phyloP scores from a whole-genome alignment of 345 rosid genomes.

The Brassica juncea region DNA sequence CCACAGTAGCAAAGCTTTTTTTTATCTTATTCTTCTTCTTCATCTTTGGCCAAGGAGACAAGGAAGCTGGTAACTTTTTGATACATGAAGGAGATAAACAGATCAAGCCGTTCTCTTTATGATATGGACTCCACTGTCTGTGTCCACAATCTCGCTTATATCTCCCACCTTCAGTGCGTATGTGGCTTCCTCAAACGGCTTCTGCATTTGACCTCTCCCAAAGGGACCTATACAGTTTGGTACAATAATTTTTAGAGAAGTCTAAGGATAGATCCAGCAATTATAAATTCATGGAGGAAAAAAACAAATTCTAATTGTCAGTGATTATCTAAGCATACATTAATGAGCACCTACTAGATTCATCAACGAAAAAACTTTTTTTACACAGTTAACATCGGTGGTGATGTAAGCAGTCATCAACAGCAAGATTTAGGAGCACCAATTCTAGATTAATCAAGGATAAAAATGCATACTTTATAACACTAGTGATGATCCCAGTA shows the following conservation, averaged over 20 bases:
- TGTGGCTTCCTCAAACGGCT: constrained; percentile 91
- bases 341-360: background rate
- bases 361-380: background rate
- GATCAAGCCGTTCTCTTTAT: constrained; percentile 73
- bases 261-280: too few relatives aligned
- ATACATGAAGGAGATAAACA: constrained; percentile 7
- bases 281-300: background rate
- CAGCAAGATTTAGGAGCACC: too few relatives aligned
- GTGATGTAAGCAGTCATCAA: background rate
- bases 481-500: background rate
- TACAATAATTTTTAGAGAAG: background rate
- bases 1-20: constrained; percentile 13
- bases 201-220: constrained; percentile 97
- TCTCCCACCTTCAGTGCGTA: constrained; percentile 77
- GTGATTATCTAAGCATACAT: too few relatives aligned
- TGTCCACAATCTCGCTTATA: constrained; percentile 86
- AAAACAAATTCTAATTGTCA: background rate
- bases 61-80: constrained; percentile 14
- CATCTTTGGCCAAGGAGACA: constrained; percentile 18
- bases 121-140: constrained; percentile 94
- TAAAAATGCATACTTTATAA: background rate
- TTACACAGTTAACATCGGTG: background rate
- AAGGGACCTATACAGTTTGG: constrained; percentile 56
- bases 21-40: constrained; percentile 3
- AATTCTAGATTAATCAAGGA: too few relatives aligned